A percentile compares a stretch with the other conserved stretches of the same genome.
Evolutionary conservation across 2,329 filamentous ascomycete species (phyloP).

Genomic region (Stromatinia cepivora): DNA sequence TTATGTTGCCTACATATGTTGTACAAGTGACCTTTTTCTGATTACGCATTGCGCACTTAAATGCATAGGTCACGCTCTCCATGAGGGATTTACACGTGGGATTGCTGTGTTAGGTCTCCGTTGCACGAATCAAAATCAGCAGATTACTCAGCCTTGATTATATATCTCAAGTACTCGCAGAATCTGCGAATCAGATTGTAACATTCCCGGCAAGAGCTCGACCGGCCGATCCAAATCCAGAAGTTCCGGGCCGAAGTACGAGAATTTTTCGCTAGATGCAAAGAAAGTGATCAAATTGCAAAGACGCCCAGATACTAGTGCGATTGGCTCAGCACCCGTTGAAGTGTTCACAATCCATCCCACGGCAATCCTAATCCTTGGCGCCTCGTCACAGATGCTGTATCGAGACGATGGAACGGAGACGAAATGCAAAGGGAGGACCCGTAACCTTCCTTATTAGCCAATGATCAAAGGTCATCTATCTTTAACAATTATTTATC

Average conservation of each 20-base stretch:
- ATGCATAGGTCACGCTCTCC: constrained; percentile 5
- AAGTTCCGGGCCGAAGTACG: not conserved
- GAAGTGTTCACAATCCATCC: not conserved
- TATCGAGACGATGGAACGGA: constrained; percentile 3
- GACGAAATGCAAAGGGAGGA: not conserved
- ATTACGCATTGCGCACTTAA: not conserved
- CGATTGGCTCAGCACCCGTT: not conserved
- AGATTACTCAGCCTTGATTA: constrained; percentile 2
- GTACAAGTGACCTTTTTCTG: not conserved
- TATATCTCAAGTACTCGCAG: constrained; percentile 6
- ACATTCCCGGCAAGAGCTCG: not conserved
- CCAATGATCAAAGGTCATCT: not conserved
- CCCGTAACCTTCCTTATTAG: not conserved
- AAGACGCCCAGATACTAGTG: not conserved
- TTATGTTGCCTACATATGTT: constrained; percentile 6
- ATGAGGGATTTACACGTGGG: not conserved
- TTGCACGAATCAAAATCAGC: not conserved
- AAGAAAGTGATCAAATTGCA: not conserved
- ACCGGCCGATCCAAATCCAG: constrained; percentile 5
- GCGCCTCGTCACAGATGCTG: not conserved
- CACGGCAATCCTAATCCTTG: not conserved
- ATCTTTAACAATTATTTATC: not conserved
- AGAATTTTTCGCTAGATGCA: not conserved
- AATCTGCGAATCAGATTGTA: constrained; percentile 8
- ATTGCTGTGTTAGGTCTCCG: not conserved